phyloP scores from a whole-genome alignment of 208 protist genomes.

The Leishmania guyanensis region DNA sequence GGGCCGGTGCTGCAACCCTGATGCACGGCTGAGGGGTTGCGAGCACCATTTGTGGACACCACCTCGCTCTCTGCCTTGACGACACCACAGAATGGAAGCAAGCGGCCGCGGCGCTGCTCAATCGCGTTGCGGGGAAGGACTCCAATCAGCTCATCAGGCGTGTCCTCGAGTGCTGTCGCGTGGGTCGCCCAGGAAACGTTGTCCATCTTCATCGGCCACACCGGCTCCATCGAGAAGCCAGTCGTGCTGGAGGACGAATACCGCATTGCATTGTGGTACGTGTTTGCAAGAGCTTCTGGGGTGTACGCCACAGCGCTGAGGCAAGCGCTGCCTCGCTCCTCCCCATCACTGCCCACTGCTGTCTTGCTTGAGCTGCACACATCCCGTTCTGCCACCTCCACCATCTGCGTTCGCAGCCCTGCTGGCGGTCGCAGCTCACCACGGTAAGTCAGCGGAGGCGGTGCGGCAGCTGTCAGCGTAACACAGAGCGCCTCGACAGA shows the following conservation, averaged over 20 bases:
- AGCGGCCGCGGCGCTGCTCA: conserved; percentile 24
- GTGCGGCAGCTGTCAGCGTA: conserved; percentile 42
- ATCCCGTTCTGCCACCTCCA: background rate
- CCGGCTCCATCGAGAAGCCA: conserved; percentile 22
- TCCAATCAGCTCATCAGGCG: conserved; percentile 21
- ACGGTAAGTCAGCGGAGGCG: conserved; percentile 45
- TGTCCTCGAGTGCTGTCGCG: conserved; percentile 7
- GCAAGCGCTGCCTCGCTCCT: background rate
- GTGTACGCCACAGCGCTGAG: background rate
- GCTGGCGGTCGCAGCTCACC: conserved; percentile 43
- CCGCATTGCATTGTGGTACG: conserved; percentile 25
- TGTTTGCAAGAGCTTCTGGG: conserved; percentile 7
- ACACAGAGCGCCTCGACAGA: conserved; percentile 46
- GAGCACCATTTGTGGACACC: background rate
- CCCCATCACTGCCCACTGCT: background rate
- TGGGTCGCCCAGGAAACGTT: conserved; percentile 6
- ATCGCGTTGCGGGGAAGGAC: conserved; percentile 21
- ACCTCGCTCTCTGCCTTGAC: background rate
- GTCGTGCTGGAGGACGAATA: conserved; percentile 7
- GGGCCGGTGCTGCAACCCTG: background rate
- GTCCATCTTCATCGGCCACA: background rate
- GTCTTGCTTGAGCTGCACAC: background rate
- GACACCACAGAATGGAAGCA: conserved; percentile 19
- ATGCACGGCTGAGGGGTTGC: background rate
- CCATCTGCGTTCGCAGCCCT: background rate